Conservation (phyloP, 1,284 basidiomycete species). For the Hemileia vastatrix region DNA sequence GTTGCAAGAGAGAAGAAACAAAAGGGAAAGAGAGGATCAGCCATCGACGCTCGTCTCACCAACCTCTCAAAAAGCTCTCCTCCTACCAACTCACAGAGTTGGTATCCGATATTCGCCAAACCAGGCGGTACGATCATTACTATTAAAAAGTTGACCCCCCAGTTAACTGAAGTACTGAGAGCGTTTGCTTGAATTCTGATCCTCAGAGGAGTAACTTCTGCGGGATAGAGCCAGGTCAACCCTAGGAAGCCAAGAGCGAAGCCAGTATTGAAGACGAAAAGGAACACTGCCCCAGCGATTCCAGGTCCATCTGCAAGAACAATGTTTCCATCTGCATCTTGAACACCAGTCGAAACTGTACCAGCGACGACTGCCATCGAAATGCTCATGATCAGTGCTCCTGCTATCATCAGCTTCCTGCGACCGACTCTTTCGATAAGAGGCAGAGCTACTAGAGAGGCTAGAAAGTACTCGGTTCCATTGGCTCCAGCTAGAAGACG, state of each 20-base stretch:
- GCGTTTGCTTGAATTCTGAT: constrained; percentile 61
- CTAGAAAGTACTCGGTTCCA: constrained; percentile 60
- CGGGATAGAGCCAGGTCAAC: constrained; percentile 56
- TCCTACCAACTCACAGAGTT: constrained; percentile 46
- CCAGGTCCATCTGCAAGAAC: constrained; percentile 50
- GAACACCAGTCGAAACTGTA: constrained; percentile 45
- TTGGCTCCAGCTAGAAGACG: constrained; percentile 61
- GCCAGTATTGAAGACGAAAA: constrained; percentile 61
- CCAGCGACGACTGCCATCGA: constrained; percentile 57
- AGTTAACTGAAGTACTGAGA: constrained; percentile 54
- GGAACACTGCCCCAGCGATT: constrained; percentile 53
- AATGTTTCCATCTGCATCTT: constrained; percentile 43
- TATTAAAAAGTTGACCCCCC: constrained; percentile 55
- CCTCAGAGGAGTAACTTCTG: constrained; percentile 57
- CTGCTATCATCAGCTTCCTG: constrained; percentile 59
- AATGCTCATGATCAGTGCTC: constrained; percentile 55
- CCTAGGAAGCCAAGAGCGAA: constrained; percentile 64
- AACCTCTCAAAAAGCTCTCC: too few species aligned
- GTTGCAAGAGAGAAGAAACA: neutral
- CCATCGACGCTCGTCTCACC: neutral
- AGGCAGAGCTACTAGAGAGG: too few species aligned
- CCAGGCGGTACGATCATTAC: constrained; percentile 60
- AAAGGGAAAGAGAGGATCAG: neutral
- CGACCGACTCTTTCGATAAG: constrained; percentile 57
- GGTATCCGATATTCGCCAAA: constrained; percentile 56